Evolutionary conservation across 257 asterid species (phyloP), one percentile per base, ranked within the genome.

Genomic region (Solanum piurae): DNA sequence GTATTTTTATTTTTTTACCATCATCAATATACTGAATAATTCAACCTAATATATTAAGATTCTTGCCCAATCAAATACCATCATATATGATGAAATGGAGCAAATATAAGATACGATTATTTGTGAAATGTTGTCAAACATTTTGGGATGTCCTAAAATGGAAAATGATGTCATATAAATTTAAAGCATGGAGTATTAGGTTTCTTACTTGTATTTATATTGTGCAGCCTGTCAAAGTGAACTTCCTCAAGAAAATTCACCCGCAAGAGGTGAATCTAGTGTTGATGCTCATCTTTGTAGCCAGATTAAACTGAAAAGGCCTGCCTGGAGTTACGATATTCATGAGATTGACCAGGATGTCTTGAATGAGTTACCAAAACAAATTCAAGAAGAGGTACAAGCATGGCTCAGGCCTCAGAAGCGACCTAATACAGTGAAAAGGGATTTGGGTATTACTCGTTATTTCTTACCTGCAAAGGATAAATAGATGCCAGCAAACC

Each of bases 321-420:
- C 79, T 88, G 75, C 88, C 38, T 92, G 98, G 96, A 90, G 91
- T 73, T 95, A 94, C 93, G 91, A 89, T 88, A 88, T 90, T 86
- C 93, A 95, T 86, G 98, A 95, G 91, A 95, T 95, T 87, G 98
- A 95, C 90, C 94, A 92, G 71, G 89, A 87, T 72, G 92, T 95
- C 86, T 74, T 96, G 90, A 94, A 88, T 38, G 98, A 95, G 92
- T 86, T 95, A 84, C 99, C 98, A 27, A 87, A 87, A 18, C 95
- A 94, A 88, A 94, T 96, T 83, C 99, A 93, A 88, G 95, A 92
- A 21, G 98, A 95, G 90, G 90, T 96, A 69, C 95, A 93, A n/a
- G 95, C 94, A 46, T 94, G 91, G 93, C 86, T 95, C 64, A 98
- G 91, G 91, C 94, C 97, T 33, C 95, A 88, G 87, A 96, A 95